Evolutionary conservation across 106 monocot genomes (phyloP).

Genomic region (Phalaenopsis aphrodite): DNA sequence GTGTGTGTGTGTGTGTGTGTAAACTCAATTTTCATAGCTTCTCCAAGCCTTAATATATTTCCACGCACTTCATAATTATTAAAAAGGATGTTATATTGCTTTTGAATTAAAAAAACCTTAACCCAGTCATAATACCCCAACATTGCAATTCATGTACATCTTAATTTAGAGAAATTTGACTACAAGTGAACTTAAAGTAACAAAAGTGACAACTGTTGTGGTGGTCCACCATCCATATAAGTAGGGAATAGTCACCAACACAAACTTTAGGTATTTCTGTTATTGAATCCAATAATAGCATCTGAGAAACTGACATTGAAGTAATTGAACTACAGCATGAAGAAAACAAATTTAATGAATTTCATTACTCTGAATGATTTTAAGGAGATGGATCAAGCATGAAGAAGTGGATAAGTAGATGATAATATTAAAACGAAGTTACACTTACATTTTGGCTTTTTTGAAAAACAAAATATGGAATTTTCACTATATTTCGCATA

Average conservation of each 20-base stretch:
- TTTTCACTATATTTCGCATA: not conserved
- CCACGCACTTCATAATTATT: not conserved
- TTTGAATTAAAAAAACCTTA: not conserved
- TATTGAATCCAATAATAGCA: not conserved
- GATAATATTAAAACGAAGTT: not conserved
- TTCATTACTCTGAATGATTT: not conserved
- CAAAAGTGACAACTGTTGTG: not conserved
- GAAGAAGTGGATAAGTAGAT: not conserved
- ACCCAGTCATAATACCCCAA: not conserved
- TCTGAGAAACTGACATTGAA: not conserved
- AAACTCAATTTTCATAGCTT: not conserved
- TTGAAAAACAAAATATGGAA: not conserved
- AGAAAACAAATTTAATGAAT: not conserved
- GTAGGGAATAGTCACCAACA: not conserved
- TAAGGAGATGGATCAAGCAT: not conserved
- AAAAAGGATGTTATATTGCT: not conserved
- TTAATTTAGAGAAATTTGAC: not conserved
- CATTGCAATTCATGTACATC: not conserved
- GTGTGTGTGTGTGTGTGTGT: too few species aligned
- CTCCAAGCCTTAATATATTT: not conserved
- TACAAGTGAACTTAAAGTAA: not conserved
- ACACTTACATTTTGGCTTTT: not conserved
- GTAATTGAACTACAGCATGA: not conserved
- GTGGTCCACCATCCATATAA: not conserved
- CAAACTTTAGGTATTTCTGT: not conserved